Percentiles rank a stretch among this genome's conserved stretches.
Evolutionary conservation across 225 moss, liverwort and hornwort genomes (phyloP).

Genomic region (Polytrichum commune): DNA sequence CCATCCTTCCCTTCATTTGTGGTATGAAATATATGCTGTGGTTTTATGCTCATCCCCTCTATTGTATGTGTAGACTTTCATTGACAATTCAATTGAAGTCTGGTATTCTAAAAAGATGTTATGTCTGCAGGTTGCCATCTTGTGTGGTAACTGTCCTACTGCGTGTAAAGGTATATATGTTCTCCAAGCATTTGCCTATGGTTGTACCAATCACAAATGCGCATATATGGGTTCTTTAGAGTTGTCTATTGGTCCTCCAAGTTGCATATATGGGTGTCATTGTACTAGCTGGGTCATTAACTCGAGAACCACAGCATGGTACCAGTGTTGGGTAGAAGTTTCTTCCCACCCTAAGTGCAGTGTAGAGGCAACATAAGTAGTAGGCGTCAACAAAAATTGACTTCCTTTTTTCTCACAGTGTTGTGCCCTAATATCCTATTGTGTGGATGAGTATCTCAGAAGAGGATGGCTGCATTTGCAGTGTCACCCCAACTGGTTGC

Average conservation of each 20-base stretch:
- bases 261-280: too few relatives aligned
- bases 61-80: neutral
- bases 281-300: too few relatives aligned
- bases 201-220: too few relatives aligned
- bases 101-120: slow-evolving; percentile 22
- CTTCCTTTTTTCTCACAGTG: neutral
- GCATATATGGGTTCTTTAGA: too few relatives aligned
- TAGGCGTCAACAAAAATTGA: too few relatives aligned
- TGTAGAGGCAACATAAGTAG: too few relatives aligned
- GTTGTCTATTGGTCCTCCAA: too few relatives aligned
- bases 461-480: slow-evolving; percentile 73
- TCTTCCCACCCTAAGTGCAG: too few relatives aligned
- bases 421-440: neutral
- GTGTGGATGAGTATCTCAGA: slow-evolving; percentile 43
- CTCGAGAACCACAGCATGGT: too few relatives aligned
- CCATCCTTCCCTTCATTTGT: neutral
- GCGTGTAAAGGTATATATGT: slow-evolving; percentile 51
- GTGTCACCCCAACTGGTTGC: slow-evolving; percentile 5
- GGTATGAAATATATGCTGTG: too few relatives aligned
- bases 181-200: slow-evolving; percentile 4
- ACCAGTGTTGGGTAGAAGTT: too few relatives aligned
- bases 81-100: neutral
- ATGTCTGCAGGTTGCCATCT: slow-evolving; percentile 53
- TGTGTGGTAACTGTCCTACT: slow-evolving; percentile 43
- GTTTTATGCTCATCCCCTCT: neutral